Conservation (phyloP, 179 eudicot genomes). For the Carnegiea gigantea region DNA sequence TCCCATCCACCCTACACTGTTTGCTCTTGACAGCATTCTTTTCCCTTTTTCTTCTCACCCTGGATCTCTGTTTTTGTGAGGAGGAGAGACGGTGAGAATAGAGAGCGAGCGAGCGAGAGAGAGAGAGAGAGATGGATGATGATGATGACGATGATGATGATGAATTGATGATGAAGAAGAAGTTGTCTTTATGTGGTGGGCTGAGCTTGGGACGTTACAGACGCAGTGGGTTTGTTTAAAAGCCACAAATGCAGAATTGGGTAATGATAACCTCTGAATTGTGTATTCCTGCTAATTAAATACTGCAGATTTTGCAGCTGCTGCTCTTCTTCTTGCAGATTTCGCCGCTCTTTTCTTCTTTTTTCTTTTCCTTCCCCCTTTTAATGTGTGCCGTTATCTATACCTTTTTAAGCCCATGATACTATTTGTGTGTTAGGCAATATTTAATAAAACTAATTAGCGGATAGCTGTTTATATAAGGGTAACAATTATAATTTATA, state of each 20-base stretch:
- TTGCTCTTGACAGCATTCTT: slow-evolving; percentile 29
- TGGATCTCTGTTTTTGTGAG: too few species aligned
- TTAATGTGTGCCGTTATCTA: too few species aligned
- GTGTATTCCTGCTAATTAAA: not conserved
- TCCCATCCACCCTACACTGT: slow-evolving; percentile 21
- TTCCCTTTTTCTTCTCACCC: not conserved
- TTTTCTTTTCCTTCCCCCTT: too few species aligned
- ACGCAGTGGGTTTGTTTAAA: slow-evolving; percentile 12
- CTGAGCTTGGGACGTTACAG: slow-evolving; percentile 23
- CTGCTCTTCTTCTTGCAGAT: too few species aligned
- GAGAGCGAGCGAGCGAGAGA: not conserved
- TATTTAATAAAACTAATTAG: too few species aligned
- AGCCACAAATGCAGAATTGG: not conserved
- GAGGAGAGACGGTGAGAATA: not conserved
- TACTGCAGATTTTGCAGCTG: not conserved
- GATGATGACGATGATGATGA: not conserved
- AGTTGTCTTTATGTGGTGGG: not conserved
- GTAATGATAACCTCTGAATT: not conserved
- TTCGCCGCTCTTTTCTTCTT: not conserved
- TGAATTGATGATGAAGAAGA: not conserved
- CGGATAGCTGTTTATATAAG: too few species aligned
- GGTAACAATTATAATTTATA: too few species aligned
- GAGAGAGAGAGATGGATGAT: not conserved
- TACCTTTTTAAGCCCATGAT: too few species aligned
- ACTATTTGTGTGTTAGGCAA: too few species aligned